phyloP scores from a whole-genome alignment of 2,329 filamentous ascomycete genomes.

The Venturia nashicola region DNA sequence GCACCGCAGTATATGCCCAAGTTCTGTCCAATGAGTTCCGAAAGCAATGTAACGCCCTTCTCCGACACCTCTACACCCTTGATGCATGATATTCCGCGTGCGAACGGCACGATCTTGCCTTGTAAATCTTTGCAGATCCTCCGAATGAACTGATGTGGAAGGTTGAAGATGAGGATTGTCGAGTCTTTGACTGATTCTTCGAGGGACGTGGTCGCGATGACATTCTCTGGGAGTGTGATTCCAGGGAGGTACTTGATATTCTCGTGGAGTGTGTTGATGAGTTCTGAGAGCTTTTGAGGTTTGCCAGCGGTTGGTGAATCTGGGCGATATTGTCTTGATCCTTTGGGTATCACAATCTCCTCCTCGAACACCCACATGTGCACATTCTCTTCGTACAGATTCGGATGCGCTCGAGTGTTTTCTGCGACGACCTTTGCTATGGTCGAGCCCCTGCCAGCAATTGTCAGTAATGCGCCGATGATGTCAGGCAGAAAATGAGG shows the following conservation, averaged over 20 bases:
- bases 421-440: conserved; percentile 96
- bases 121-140: conserved; percentile 73
- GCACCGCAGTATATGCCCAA: conserved; percentile 95
- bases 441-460: conserved; percentile 64
- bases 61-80: conserved; percentile 93
- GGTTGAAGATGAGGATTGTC: conserved; percentile 88
- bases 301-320: conserved; percentile 44
- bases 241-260: conserved; percentile 97
- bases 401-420: conserved; percentile 65
- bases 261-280: conserved; percentile 90
- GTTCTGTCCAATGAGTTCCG: conserved; percentile 82
- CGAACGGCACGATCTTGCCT: conserved; percentile 83
- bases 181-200: conserved; percentile 70
- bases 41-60: conserved; percentile 78
- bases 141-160: conserved; percentile 90
- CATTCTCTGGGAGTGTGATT: conserved; percentile 69
- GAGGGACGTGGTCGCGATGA: conserved; percentile 73
- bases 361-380: conserved; percentile 99
- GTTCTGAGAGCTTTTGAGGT: conserved; percentile 72
- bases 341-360: conserved; percentile 60
- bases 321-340: conserved; percentile 60
- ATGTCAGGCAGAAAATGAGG: not conserved
- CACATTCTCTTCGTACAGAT: conserved; percentile 76
- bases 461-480: not conserved
- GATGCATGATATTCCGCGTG: conserved; percentile 91